Percentiles rank a stretch among this genome's conserved stretches.
phyloP scores from a whole-genome alignment of 805 yeast genomes.

The Millerozyma miso region DNA sequence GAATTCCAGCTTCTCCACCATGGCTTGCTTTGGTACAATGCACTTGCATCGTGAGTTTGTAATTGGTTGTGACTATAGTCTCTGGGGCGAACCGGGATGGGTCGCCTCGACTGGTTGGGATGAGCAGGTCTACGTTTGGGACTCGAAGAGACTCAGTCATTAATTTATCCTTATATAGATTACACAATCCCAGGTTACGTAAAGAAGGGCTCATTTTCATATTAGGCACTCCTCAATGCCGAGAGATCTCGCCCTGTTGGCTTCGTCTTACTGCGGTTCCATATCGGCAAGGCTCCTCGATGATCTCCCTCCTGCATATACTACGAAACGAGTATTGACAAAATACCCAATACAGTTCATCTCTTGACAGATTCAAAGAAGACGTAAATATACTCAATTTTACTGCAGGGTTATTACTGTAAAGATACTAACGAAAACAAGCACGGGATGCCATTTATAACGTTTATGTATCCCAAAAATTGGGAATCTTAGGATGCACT shows the following conservation, averaged over 20 bases:
- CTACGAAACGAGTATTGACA: not conserved
- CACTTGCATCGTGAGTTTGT: constrained; percentile 81
- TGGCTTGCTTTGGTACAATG: constrained; percentile 54
- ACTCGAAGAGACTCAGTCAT: constrained; percentile 43
- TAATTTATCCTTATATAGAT: not conserved
- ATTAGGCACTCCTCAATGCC: too few relatives aligned
- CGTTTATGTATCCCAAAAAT: not conserved
- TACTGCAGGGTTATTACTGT: not conserved
- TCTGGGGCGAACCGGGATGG: constrained; percentile 97
- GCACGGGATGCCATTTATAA: not conserved
- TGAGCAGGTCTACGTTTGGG: constrained; percentile 90
- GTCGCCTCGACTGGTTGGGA: constrained; percentile 96
- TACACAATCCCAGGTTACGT: too few relatives aligned
- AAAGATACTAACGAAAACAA: constrained; percentile 1
- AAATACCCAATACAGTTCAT: not conserved
- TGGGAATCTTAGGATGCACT: not conserved
- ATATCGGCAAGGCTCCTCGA: not conserved
- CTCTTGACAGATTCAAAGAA: not conserved
- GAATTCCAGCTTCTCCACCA: constrained; percentile 52
- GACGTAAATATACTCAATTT: not conserved
- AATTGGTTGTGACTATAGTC: constrained; percentile 88
- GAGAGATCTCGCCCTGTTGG: too few relatives aligned
- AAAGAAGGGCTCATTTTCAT: too few relatives aligned
- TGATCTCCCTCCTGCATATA: not conserved
- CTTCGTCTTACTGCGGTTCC: too few relatives aligned